Base-by-base conservation (phyloP, 352 stramenopile genomes). In the Globisporangium emineosum region DNA sequence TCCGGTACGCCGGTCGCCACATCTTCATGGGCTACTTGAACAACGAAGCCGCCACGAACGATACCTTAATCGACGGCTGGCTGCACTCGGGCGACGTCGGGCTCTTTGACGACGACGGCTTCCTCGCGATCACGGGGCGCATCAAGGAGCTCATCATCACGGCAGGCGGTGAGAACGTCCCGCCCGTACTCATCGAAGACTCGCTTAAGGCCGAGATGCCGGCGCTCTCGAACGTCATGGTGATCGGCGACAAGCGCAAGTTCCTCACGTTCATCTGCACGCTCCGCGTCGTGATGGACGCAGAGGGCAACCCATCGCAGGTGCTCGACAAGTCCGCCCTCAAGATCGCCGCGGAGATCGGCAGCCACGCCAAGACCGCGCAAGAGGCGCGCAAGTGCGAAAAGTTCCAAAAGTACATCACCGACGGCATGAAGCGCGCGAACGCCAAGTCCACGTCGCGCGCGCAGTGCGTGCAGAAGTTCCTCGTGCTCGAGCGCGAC, bases 61-160 rank as follows among this genome's bases (percentile, higher is more conserved):
- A 73, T 27, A 95, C 91, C 40, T 59, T 83, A 1, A 76, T 86
- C 9, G 83, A 98, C 15, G 94, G 94, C 30, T 98, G 89, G 88
- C 68, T 98, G 12, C 75, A 96, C 66, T 95, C 84, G 9, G 94
- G 93, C n/a, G 94, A 98, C 62, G 81, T 96, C 19, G 93, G 84
- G 10, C 58, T 71, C 32, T 82, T 96, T 12, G 89, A 97, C 47
- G 69, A 87, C 17, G 82, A 91, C 53, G 84, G 93, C n/a, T 98
- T 98, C 68, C 67, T 97, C 49, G 72, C 66, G 19, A 96, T 98
- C 68, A 98, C 93, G 3, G 94, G 93, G 17, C 86, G 94, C 19
- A 97, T 98, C 72, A 98, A 98, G 71, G 92, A 98, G 72, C 78
- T 98, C 29, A 98, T 98, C 73, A 96, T 96, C 72, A 97, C 91